Percentiles rank a stretch among this genome's conserved stretches.
Conservation (phyloP, 495 filamentous ascomycete genomes). For the Aspergillus heteromorphus region DNA sequence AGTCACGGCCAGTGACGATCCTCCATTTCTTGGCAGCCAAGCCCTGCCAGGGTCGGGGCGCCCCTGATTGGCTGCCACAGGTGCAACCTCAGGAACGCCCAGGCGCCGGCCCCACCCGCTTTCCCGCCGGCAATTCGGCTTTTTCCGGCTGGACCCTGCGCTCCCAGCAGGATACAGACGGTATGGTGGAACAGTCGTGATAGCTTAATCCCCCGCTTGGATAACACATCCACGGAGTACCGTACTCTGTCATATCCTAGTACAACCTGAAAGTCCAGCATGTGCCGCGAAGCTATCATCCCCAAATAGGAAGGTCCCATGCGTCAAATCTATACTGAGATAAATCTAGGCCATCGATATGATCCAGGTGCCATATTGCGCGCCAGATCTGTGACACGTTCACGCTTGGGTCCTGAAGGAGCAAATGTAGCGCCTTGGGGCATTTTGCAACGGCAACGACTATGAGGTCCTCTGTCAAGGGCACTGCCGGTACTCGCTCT, state of each 20-base stretch:
- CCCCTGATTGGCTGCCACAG: neutral
- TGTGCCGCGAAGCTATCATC: too few relatives aligned
- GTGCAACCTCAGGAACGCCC: neutral
- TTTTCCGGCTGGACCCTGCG: neutral
- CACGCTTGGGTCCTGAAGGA: neutral
- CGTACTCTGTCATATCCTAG: too few relatives aligned
- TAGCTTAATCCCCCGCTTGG: too few relatives aligned
- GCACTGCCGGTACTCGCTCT: too few relatives aligned
- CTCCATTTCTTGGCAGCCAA: neutral
- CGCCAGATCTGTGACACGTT: neutral
- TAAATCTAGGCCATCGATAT: too few relatives aligned
- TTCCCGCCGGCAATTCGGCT: neutral
- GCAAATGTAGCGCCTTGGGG: too few relatives aligned
- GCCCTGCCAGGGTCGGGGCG: neutral
- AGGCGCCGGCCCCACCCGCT: neutral
- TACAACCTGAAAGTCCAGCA: neutral
- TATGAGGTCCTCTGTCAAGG: too few relatives aligned
- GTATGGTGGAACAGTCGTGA: too few relatives aligned
- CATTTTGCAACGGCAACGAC: too few relatives aligned
- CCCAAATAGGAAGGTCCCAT: neutral
- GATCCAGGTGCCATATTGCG: neutral
- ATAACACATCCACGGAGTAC: too few relatives aligned
- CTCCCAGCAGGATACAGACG: neutral
- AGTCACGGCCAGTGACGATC: too few relatives aligned
- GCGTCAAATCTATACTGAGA: neutral